Conservation (phyloP, 2,329 filamentous ascomycete species). For the Exophiala lecanii-corni region DNA sequence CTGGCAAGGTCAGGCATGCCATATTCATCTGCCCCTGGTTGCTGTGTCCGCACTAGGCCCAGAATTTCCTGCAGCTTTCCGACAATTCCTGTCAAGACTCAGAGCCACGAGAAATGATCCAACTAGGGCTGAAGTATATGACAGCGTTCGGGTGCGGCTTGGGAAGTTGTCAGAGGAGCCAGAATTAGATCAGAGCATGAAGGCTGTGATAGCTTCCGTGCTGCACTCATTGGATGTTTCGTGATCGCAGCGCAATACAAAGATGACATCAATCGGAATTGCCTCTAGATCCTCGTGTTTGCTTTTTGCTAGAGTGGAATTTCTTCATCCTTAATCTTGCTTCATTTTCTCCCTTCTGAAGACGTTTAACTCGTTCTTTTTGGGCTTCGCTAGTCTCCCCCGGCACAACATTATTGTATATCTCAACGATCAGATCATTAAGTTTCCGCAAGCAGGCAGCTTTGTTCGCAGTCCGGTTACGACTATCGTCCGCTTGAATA, state of each 20-base stretch:
- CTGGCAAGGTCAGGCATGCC: slow-evolving; percentile 63
- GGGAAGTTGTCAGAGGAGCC: slow-evolving; percentile 41
- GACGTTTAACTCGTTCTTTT: slow-evolving; percentile 48
- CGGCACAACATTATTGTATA: slow-evolving; percentile 49
- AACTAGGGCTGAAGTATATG: slow-evolving; percentile 40
- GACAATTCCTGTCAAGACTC: slow-evolving; percentile 59
- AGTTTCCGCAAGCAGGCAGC: slow-evolving; percentile 56
- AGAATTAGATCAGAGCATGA: slow-evolving; percentile 50
- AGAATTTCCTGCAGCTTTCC: slow-evolving; percentile 68
- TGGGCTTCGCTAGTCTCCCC: slow-evolving; percentile 58
- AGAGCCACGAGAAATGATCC: slow-evolving; percentile 43
- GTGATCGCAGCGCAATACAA: no score
- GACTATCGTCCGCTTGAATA: slow-evolving; percentile 60
- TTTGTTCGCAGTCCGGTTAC: slow-evolving; percentile 58
- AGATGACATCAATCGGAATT: slow-evolving; percentile 21
- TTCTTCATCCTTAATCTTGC: slow-evolving; percentile 56
- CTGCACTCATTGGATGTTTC: slow-evolving; percentile 7
- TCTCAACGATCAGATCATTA: slow-evolving; percentile 49
- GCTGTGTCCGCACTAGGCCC: slow-evolving; percentile 60
- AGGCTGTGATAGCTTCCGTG: slow-evolving; percentile 44
- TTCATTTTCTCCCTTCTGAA: slow-evolving; percentile 57
- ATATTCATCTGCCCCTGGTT: slow-evolving; percentile 65
- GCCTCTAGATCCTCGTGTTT: slow-evolving; percentile 30
- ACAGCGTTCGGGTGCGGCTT: slow-evolving; percentile 44
- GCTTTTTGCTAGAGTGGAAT: slow-evolving; percentile 58